phyloP scores from a whole-genome alignment of 768 basidiomycete genomes.

The Leccinum longicurvipes region DNA sequence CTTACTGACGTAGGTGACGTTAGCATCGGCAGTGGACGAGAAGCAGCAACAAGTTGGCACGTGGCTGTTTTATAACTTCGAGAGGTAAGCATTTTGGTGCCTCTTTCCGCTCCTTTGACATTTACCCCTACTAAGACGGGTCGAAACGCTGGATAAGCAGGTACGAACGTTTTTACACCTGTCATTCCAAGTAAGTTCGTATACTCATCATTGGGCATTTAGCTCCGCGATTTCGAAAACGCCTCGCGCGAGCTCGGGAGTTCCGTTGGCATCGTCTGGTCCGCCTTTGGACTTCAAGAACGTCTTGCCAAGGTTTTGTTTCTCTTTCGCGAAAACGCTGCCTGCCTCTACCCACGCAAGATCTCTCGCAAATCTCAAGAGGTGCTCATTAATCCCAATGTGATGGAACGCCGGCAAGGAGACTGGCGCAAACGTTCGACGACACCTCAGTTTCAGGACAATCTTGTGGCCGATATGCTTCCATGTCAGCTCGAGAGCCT shows the following conservation, averaged over 20 bases:
- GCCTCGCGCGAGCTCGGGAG: constrained; percentile 53
- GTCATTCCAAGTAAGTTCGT: neutral
- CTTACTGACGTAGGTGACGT: neutral
- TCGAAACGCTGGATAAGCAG: constrained; percentile 49
- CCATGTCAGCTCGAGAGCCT: constrained; percentile 43
- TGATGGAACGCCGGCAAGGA: constrained; percentile 28
- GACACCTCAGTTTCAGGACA: constrained; percentile 33
- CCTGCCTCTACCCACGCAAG: constrained; percentile 48
- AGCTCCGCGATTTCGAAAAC: constrained; percentile 55
- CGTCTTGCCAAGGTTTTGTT: constrained; percentile 47
- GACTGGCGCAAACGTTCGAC: constrained; percentile 34
- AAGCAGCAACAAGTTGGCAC: constrained; percentile 46
- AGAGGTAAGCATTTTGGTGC: constrained; percentile 33
- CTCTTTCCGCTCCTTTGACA: neutral
- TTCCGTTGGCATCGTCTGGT: constrained; percentile 53
- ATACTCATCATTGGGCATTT: neutral
- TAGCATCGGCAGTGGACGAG: constrained; percentile 44
- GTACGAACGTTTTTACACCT: constrained; percentile 16
- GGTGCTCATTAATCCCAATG: constrained; percentile 28
- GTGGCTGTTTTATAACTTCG: constrained; percentile 41
- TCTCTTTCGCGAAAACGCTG: constrained; percentile 53
- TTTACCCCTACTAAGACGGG: constrained; percentile 29
- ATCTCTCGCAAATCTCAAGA: constrained; percentile 37
- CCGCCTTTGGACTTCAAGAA: constrained; percentile 46
- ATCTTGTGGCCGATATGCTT: constrained; percentile 45